Conservation (phyloP, 2,329 filamentous ascomycete genomes). For the Mycosphaerella arachidis region DNA sequence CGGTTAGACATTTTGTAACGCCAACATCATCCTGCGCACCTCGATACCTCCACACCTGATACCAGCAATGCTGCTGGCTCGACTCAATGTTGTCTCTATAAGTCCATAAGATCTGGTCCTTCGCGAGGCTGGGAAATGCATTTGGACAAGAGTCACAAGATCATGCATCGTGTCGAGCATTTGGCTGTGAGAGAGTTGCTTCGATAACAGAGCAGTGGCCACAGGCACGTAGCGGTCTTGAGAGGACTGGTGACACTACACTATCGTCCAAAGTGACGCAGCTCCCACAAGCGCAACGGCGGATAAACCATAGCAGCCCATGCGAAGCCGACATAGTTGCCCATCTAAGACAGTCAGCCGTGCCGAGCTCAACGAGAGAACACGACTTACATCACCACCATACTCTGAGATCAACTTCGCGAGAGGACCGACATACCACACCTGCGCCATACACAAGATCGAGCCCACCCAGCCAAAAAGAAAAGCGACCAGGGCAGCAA, state of each 20-base stretch:
- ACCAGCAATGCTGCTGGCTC: no score
- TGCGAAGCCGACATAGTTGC: conserved; percentile 56
- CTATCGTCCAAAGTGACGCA: conserved; percentile 22
- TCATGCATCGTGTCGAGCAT: no score
- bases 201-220: no score
- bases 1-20: no score
- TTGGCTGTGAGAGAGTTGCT: no score
- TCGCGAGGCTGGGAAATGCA: no score
- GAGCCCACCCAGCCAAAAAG: conserved; percentile 61
- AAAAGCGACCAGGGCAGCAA: conserved; percentile 59
- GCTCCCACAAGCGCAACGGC: conserved; percentile 49
- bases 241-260: background rate
- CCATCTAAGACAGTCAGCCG: conserved; percentile 40
- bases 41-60: no score
- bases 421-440: conserved; percentile 64
- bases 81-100: no score
- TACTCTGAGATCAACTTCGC: conserved; percentile 54
- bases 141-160: no score
- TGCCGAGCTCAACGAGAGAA: background rate
- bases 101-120: no score
- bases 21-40: no score
- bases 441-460: conserved; percentile 64
- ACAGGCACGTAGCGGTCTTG: no score
- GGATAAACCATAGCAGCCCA: conserved; percentile 57
- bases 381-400: conserved; percentile 51